Evolutionary conservation across 2,329 filamentous ascomycete genomes (phyloP).

Genomic region (Pestalotiopsis sp.): DNA sequence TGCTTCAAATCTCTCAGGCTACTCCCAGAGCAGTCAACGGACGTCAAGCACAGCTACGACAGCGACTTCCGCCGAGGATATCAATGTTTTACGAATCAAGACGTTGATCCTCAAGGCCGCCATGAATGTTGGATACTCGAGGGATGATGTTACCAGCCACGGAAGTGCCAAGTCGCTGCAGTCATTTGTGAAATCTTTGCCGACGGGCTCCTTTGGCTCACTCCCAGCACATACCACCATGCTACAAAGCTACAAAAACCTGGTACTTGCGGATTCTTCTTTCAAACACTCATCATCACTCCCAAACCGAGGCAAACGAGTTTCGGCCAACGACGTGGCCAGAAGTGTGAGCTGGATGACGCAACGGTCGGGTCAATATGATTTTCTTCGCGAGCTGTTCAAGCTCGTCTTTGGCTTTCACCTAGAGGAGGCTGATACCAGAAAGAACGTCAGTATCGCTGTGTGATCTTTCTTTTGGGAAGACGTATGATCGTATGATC

Average conservation of each 20-base stretch:
- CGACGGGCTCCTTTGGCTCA: conserved; percentile 77
- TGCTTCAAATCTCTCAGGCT: conserved; percentile 77
- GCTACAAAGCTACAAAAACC: conserved; percentile 78
- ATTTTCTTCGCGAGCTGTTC: conserved; percentile 82
- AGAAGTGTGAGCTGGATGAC: conserved; percentile 79
- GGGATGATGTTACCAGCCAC: conserved; percentile 52
- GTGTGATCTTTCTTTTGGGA: conserved; percentile 39
- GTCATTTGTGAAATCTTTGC: conserved; percentile 75
- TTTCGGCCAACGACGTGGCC: conserved; percentile 75
- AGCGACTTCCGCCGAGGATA: conserved; percentile 70
- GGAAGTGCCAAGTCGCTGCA: conserved; percentile 62
- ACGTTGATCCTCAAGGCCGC: conserved; percentile 82
- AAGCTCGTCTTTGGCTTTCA: conserved; percentile 83
- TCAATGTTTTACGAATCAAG: conserved; percentile 78
- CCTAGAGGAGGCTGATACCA: conserved; percentile 73
- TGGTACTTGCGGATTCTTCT: conserved; percentile 74
- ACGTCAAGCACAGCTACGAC: conserved; percentile 76
- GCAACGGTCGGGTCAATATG: conserved; percentile 69
- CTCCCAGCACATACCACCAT: conserved; percentile 71
- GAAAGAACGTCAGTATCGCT: conserved; percentile 66
- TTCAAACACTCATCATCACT: conserved; percentile 60
- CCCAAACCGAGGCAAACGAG: conserved; percentile 59
- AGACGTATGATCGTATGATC: neutral
- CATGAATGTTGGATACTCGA: conserved; percentile 79
- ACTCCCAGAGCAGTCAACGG: conserved; percentile 70